Percentiles rank a stretch among this genome's conserved stretches.
Evolutionary conservation across 208 protist genomes (phyloP).

Genomic region (Leishmania turanica): DNA sequence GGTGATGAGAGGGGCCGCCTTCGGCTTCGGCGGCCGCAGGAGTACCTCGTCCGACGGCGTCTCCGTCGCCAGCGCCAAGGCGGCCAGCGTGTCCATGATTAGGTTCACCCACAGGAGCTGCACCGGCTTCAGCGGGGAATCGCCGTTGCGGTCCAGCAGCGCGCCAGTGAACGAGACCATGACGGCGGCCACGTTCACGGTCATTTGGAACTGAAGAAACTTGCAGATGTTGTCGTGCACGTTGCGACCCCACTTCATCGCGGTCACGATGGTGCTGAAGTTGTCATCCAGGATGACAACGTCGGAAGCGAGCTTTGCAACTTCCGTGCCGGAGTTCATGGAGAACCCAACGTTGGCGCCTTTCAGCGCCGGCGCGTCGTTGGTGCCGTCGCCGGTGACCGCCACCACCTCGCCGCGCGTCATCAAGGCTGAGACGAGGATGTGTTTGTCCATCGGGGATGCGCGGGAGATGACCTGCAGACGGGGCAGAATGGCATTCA

Average conservation of each 20-base stretch:
- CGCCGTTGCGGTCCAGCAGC: constrained; percentile 62
- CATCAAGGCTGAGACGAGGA: constrained; percentile 74
- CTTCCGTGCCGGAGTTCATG: constrained; percentile 93
- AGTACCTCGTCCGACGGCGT: constrained; percentile 70
- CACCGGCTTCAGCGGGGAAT: constrained; percentile 90
- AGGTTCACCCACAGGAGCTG: constrained; percentile 95
- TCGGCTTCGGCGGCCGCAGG: constrained; percentile 80
- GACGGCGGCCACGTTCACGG: constrained; percentile 96
- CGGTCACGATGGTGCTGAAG: constrained; percentile 97
- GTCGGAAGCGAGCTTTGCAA: constrained; percentile 95
- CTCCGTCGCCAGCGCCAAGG: constrained; percentile 92
- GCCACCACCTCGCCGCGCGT: constrained; percentile 91
- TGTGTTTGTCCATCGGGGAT: constrained; percentile 94
- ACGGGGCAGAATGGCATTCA: constrained; percentile 48
- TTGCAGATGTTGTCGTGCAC: constrained; percentile 98
- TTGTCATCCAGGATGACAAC: constrained; percentile 98
- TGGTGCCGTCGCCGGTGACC: constrained; percentile 94
- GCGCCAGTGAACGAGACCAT: constrained; percentile 92
- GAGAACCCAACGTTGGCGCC: constrained; percentile 97
- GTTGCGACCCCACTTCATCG: constrained; percentile 97
- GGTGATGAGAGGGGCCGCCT: constrained; percentile 88
- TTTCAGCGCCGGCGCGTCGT: constrained; percentile 99
- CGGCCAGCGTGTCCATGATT: constrained; percentile 95
- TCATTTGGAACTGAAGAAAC: constrained; percentile 98
- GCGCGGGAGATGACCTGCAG: constrained; percentile 96